Percentiles rank a stretch among this genome's conserved stretches.
Evolutionary conservation across 2,329 filamentous ascomycete species (phyloP).

Genomic region (Alternaria arbusti): DNA sequence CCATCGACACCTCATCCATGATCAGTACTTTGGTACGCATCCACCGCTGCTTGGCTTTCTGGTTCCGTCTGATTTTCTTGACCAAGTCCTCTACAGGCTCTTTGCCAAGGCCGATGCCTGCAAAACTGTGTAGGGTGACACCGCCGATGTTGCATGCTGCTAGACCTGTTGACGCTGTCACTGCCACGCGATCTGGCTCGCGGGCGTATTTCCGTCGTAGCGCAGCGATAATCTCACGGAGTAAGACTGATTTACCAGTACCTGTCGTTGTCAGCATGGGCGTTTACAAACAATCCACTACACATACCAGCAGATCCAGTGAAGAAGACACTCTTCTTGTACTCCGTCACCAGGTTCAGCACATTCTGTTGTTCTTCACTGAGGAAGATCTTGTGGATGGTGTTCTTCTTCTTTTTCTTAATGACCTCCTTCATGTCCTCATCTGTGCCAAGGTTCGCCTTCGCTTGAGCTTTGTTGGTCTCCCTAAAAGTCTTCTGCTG

Average conservation of each 20-base stretch:
- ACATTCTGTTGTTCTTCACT: constrained; percentile 88
- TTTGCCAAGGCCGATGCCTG: constrained; percentile 93
- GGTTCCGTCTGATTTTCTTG: constrained; percentile 88
- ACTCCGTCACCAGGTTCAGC: constrained; percentile 78
- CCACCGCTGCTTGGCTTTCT: constrained; percentile 89
- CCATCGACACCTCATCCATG: constrained; percentile 97
- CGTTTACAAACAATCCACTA: not conserved
- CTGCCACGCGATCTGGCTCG: constrained; percentile 84
- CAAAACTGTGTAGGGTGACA: constrained; percentile 93
- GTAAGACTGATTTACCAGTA: constrained; percentile 95
- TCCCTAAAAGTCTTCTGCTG: constrained; percentile 76
- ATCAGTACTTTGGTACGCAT: constrained; percentile 84
- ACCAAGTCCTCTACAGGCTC: constrained; percentile 80
- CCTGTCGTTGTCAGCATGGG: constrained; percentile 44
- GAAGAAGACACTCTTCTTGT: constrained; percentile 92
- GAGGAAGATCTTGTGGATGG: constrained; percentile 68
- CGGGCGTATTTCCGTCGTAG: constrained; percentile 76
- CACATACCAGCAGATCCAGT: constrained; percentile 82
- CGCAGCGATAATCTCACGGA: constrained; percentile 86
- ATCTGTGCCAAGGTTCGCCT: constrained; percentile 43
- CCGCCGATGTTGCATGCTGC: constrained; percentile 97
- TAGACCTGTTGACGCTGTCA: constrained; percentile 93
- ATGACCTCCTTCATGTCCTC: constrained; percentile 58
- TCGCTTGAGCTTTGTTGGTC: constrained; percentile 61
- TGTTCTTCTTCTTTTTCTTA: constrained; percentile 52